Base-by-base conservation (phyloP, 768 basidiomycete species). In the Xerocomellus dryophilus region DNA sequence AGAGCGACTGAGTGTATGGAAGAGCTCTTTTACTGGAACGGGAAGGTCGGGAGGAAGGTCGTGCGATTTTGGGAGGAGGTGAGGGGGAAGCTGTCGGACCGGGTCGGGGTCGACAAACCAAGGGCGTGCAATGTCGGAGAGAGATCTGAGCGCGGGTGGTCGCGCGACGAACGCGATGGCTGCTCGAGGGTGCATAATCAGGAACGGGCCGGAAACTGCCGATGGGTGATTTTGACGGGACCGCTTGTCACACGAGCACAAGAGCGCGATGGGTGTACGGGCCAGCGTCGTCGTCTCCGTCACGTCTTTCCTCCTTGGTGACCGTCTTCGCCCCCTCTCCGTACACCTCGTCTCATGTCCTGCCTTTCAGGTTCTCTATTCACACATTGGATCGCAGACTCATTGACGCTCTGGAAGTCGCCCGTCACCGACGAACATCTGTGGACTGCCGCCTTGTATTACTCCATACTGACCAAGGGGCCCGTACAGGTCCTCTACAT, bases 361-460 rank as follows among this genome's bases (percentile, higher is more conserved):
- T 35, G 15, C 17, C 10, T 45, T 45, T 12, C 68, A 92, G 90
- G 91, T 47, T 75, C 86, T 43, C 77, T 93, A 5, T 91, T 91
- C 67, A 92, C 90, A 34, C 87, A 93, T 66, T 93, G 91, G 91
- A 92, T 90, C 57, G 91, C 91, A n/a, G 91, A 93, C 76, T 92
- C 90, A 2, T 74, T 91, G 47, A 93, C 91, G 32, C 78, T 93
- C 38, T 93, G 91, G 91, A 91, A 89, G 74, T 83, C 88, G 12
- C 90, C 91, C 40, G 79, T 86, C 61, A 92, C 88, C n/a, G 90
- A 93, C 62, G 83, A 84, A 57, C 82, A 88, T 60, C 78, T 93
- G 12, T 90, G 88, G 86, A 86, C 83, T 8, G 85, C 91, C 2
- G 91, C 90, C 7, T 73, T 80, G 48, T 93, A 93, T 70, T 93